These are phyloP conservation scores for Aspergillus felis DNA, from an alignment of 2,329 filamentous ascomycete genomes.

Conservation along the genomic window DNA sequence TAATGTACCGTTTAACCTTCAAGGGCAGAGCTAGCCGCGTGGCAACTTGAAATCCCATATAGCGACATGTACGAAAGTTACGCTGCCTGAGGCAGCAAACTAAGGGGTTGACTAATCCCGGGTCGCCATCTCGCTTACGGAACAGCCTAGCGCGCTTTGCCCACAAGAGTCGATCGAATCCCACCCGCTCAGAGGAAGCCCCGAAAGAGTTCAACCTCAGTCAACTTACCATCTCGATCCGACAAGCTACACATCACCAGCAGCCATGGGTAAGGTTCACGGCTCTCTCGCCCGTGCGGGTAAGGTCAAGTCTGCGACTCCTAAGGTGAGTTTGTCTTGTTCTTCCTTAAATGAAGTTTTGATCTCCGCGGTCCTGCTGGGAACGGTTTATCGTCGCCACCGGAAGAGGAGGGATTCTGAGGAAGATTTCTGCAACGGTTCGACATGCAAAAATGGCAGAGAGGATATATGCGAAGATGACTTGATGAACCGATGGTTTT, in stretches of 20 bases:
- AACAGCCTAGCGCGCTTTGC: slow-evolving; percentile 13
- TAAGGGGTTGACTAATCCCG: not conserved
- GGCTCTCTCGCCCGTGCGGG: slow-evolving; percentile 91
- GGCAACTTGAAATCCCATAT: not conserved
- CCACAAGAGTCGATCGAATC: slow-evolving; percentile 18
- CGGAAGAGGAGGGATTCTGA: not conserved
- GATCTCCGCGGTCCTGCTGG: not conserved
- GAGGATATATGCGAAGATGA: not conserved
- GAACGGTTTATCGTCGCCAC: not conserved
- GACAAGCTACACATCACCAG: slow-evolving; percentile 36
- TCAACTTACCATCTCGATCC: slow-evolving; percentile 18
- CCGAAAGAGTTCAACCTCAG: slow-evolving; percentile 5
- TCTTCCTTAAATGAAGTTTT: not conserved
- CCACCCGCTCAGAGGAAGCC: slow-evolving; percentile 7
- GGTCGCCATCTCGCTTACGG: slow-evolving; percentile 18
- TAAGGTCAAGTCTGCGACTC: slow-evolving; percentile 88
- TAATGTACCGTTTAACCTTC: not conserved
- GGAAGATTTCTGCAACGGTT: not conserved
- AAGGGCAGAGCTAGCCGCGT: not conserved
- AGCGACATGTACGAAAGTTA: not conserved
- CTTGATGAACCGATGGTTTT: not conserved
- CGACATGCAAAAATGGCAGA: not conserved
- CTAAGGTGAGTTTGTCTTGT: slow-evolving; percentile 29
- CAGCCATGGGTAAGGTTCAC: slow-evolving; percentile 89
- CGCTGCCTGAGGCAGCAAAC: slow-evolving; percentile 13